Base-by-base conservation (phyloP, 495 filamentous ascomycete genomes). In the Aspergillus nanangensis region DNA sequence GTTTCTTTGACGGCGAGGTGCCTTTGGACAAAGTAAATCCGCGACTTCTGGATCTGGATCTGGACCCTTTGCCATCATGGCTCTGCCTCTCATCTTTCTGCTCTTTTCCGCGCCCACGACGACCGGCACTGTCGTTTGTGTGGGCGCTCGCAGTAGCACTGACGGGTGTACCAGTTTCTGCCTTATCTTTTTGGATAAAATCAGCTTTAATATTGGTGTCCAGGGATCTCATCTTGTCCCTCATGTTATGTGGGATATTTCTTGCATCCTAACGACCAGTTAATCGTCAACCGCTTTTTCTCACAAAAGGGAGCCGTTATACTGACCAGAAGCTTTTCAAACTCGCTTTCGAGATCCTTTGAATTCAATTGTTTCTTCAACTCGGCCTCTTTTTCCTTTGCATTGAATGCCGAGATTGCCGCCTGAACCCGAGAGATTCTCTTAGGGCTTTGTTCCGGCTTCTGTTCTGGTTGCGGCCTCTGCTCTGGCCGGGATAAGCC, bases 161-260 rank as follows among this genome's bases (percentile, higher is more conserved):
- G 47, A 56, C 57, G 8, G 70, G 64, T 4, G 66, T 61, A n/a
- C 41, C 55, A 38, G 70, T 83, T 51, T 87, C 84, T 1, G 81
- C 79, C 66, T 82, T 86, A 57, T 96, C 86, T 57, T 95, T 89
- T 48, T 84, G 80, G 55, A 97, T 88, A 51, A 98, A 95, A 49
- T 98, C 90, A 51, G 85, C 85, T 67, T 98, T 98, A 65, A 98
- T 89, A 21, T 85, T 87, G 44, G 84, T 80, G 44, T 88, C 88
- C 39, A 98, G 71, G 23, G 80, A 88, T 22, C 93, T 81, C 89
- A 98, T 96, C 66, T 90, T 90, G 58, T 92, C 85, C 42, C 90
- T 78, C 75, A 95, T 90, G 48, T 95, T 87, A 52, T 93, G 85
- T 15, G 93, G 91, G 41, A 98, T 90, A 58, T 96, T 94, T 45